Evolutionary conservation across 306 rosid genomes (phyloP), one percentile per base, ranked within the genome.

Genomic region (Pueraria montana): DNA sequence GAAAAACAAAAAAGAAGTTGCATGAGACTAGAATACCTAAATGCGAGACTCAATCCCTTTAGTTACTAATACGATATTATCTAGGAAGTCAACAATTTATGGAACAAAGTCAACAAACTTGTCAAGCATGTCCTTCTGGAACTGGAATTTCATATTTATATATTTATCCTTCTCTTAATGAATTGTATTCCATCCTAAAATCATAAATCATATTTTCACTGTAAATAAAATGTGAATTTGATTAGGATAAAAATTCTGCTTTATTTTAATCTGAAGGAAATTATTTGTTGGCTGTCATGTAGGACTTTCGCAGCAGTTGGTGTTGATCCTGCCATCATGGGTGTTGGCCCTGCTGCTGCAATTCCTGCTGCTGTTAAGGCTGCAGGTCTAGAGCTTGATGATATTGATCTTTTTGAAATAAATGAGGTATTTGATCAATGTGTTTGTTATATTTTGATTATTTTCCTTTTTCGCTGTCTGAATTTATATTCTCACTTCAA

Each of bases 271-370:
- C 17, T 81, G 55, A 71, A 23, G 38, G 43, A 79, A n/a, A 50
- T 45, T 43, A 21, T 48, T 20, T 76, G 56, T 49, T 76, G 78
- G 72, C 53, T 72, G 36, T 63, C 20, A 30, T 83, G 85, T 66
- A 95, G 99, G 94, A 93, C 89, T 64, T 95, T 95, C 12, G 83
- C 84, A n/a, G 99, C 96, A 46, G 98, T 95, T 62, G 99, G 99
- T 77, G 99, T 95, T 48, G 99, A 95, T 84, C 99, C 99, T 53
- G 94, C 96, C 36, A 83, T 95, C 89, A 95, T 95, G 99, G 99
- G 99, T 53, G 77, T 96, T 20, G 99, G 98, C 75, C 99, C 99
- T 61, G 98, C 99, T 78, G 97, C 84, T 81, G 99, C 99, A 59
- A 93, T 95, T 91, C 99, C 99, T 11, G 92, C 87, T 56, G 99